Conservation (phyloP, 352 stramenopile species). For the Peronospora farinosa region DNA sequence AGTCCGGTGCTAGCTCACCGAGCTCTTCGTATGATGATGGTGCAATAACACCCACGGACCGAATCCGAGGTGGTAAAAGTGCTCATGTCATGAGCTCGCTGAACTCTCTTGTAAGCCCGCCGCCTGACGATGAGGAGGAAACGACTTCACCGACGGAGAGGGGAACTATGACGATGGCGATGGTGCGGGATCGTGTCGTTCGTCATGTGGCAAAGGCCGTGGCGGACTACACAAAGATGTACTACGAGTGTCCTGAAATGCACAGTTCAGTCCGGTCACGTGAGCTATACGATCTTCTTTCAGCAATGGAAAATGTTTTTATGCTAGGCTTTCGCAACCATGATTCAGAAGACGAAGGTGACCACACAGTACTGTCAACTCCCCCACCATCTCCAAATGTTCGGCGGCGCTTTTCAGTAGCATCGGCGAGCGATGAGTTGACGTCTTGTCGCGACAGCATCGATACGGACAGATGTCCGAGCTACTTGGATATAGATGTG, state of each 20-base stretch:
- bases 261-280: constrained; percentile 50
- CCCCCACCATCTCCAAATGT: constrained; percentile 21
- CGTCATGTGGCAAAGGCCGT: constrained; percentile 54
- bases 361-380: constrained; percentile 15
- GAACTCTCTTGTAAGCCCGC: constrained; percentile 22
- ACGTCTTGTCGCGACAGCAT: constrained; percentile 20
- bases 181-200: constrained; percentile 48
- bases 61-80: constrained; percentile 16
- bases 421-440: constrained; percentile 13
- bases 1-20: constrained; percentile 21
- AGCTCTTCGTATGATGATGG: constrained; percentile 28
- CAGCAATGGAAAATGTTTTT: constrained; percentile 58
- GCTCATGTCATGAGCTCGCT: constrained; percentile 15
- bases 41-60: constrained; percentile 16
- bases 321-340: constrained; percentile 53
- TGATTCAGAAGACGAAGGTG: constrained; percentile 23
- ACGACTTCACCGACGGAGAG: constrained; percentile 4
- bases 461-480: constrained; percentile 10
- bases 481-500: constrained; percentile 17
- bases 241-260: constrained; percentile 56
- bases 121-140: constrained; percentile 22
- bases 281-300: constrained; percentile 66
- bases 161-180: constrained; percentile 15
- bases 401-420: constrained; percentile 14
- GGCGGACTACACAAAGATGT: constrained; percentile 51